phyloP scores from a whole-genome alignment of 805 yeast species.

The Candida verbasci region DNA sequence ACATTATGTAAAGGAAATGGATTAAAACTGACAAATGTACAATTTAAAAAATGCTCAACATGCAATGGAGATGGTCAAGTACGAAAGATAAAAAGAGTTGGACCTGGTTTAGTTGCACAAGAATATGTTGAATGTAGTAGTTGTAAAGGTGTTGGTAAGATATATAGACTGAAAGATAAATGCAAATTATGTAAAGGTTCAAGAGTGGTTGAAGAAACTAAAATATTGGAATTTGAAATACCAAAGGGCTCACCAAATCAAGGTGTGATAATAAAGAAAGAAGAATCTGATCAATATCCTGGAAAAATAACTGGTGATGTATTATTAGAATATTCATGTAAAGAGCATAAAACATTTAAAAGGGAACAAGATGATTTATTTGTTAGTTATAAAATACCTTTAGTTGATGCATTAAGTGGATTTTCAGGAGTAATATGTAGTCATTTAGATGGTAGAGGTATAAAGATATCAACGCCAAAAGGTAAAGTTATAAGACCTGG shows the following conservation, averaged over 20 bases:
- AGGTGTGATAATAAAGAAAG: conserved; percentile 56
- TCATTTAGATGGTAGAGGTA: conserved; percentile 76
- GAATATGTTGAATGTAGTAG: conserved; percentile 56
- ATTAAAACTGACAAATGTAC: conserved; percentile 52
- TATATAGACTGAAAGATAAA: conserved; percentile 57
- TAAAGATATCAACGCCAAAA: conserved; percentile 58
- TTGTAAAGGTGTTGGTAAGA: conserved; percentile 70
- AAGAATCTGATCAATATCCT: conserved; percentile 74
- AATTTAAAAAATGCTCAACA: conserved; percentile 49
- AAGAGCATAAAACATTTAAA: conserved; percentile 44
- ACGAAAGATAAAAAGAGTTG: conserved; percentile 57
- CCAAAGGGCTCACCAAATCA: conserved; percentile 64
- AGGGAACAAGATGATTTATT: conserved; percentile 64
- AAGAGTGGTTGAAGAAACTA: conserved; percentile 57
- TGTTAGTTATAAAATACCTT: conserved; percentile 54
- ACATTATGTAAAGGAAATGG: conserved; percentile 73
- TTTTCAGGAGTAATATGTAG: conserved; percentile 59
- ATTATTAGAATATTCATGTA: conserved; percentile 53
- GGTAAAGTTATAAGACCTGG: conserved; percentile 84
- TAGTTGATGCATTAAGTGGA: conserved; percentile 84
- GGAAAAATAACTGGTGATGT: conserved; percentile 79
- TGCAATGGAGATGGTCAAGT: conserved; percentile 74
- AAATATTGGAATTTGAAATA: conserved; percentile 71
- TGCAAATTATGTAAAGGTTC: conserved; percentile 76
- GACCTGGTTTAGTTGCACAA: conserved; percentile 71